Conservation (phyloP, 495 filamentous ascomycete species). For the Lentithecium fluviatile region DNA sequence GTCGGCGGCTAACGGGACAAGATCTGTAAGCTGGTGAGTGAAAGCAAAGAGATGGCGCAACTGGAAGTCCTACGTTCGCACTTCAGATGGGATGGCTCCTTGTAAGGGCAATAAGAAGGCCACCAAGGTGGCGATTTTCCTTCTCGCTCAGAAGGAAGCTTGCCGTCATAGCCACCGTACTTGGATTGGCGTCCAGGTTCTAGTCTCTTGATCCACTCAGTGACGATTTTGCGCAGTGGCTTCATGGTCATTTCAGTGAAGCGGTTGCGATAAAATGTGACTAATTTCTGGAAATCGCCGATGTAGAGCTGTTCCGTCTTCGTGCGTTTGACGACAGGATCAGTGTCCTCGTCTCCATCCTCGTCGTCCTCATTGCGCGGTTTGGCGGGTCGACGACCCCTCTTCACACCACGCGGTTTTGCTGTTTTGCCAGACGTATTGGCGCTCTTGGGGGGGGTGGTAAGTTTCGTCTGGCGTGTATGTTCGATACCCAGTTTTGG, state of each 20-base stretch:
- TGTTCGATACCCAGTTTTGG: no score
- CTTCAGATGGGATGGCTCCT: constrained; percentile 12
- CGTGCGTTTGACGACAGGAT: background rate
- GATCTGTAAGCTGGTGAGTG: constrained; percentile 1
- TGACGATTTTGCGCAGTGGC: background rate
- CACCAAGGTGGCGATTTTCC: constrained; percentile 11
- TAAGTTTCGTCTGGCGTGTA: no score
- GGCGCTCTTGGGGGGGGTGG: no score
- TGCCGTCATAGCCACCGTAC: background rate
- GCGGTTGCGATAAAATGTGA: background rate
- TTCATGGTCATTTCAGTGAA: background rate
- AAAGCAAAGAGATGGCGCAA: background rate
- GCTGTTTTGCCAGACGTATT: no score
- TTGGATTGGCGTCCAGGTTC: background rate
- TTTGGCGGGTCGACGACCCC: no score
- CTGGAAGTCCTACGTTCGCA: background rate
- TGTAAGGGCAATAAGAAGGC: constrained; percentile 7
- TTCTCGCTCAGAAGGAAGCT: background rate
- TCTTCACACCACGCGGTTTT: no score
- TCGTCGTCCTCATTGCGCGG: no score
- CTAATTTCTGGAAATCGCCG: background rate
- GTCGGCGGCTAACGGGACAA: background rate
- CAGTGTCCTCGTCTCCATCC: no score
- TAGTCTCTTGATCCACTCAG: background rate
- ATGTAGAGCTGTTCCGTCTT: background rate